phyloP scores from a whole-genome alignment of 176 grass and related monocot genomes.

The Hordeum marinum region DNA sequence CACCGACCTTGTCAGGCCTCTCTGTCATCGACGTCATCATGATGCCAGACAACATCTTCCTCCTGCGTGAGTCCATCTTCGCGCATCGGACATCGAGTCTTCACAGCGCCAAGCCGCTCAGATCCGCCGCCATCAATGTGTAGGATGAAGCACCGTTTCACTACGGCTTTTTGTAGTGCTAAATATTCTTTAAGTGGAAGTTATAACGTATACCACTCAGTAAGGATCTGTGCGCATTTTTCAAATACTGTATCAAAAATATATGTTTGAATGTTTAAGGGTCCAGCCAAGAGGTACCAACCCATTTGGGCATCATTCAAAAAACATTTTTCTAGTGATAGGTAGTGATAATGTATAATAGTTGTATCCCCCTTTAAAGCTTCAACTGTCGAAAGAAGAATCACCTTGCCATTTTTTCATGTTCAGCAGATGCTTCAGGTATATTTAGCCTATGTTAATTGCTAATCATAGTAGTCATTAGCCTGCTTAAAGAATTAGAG shows the following conservation, averaged over 20 bases:
- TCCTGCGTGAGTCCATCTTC: too few species aligned
- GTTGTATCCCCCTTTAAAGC: background rate
- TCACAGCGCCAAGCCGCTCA: too few species aligned
- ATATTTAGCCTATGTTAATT: conserved; percentile 24
- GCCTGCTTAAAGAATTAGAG: background rate
- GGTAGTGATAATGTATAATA: background rate
- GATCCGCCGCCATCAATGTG: too few species aligned
- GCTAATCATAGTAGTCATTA: conserved; percentile 21
- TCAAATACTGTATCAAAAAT: background rate
- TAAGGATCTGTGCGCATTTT: background rate
- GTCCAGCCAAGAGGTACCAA: background rate
- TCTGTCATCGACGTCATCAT: too few species aligned
- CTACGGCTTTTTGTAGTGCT: background rate
- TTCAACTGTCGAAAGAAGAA: background rate
- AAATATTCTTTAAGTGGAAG: conserved; percentile 22
- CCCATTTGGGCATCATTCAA: background rate
- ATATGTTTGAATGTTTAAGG: background rate
- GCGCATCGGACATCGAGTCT: too few species aligned
- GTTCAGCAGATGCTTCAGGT: conserved; percentile 14
- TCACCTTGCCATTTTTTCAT: background rate
- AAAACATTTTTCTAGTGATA: background rate
- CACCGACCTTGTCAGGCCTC: too few species aligned
- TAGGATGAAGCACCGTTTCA: too few species aligned
- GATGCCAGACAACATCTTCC: too few species aligned
- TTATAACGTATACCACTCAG: background rate